phyloP scores from a whole-genome alignment of 495 filamentous ascomycete species.

The Jackrogersella minutella region DNA sequence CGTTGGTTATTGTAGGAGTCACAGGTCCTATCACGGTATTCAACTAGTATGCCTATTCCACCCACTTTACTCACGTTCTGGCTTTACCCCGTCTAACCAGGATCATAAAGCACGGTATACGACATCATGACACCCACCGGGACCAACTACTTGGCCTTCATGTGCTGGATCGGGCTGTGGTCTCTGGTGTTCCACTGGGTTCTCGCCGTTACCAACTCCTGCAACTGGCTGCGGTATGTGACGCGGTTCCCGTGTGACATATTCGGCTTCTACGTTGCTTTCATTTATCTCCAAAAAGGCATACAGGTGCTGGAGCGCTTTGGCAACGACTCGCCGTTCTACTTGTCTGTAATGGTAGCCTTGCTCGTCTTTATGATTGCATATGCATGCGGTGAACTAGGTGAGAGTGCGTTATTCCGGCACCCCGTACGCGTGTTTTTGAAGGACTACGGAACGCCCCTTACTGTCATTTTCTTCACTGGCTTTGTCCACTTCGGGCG shows the following conservation, averaged over 20 bases:
- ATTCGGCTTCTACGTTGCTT: conserved; percentile 88
- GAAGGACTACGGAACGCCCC: conserved; percentile 83
- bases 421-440: conserved; percentile 77
- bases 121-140: conserved; percentile 77
- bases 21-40: conserved; percentile 89
- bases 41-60: conserved; percentile 65
- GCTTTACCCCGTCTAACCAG: conserved; percentile 18
- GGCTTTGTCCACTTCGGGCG: conserved; percentile 87
- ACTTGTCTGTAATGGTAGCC: conserved; percentile 76
- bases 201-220: conserved; percentile 79
- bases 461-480: conserved; percentile 87
- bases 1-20: conserved; percentile 88
- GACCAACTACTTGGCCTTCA: conserved; percentile 77
- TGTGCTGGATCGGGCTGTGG: conserved; percentile 90
- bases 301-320: conserved; percentile 76
- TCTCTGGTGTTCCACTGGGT: conserved; percentile 82
- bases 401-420: conserved; percentile 72
- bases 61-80: not conserved
- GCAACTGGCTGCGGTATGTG: conserved; percentile 81
- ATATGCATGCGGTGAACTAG: conserved; percentile 75
- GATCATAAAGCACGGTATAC: conserved; percentile 69
- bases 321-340: conserved; percentile 65
- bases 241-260: conserved; percentile 87
- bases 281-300: conserved; percentile 86
- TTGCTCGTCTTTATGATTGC: conserved; percentile 76